phyloP scores from a whole-genome alignment of 306 rosid species.

The Albizia julibrissin region DNA sequence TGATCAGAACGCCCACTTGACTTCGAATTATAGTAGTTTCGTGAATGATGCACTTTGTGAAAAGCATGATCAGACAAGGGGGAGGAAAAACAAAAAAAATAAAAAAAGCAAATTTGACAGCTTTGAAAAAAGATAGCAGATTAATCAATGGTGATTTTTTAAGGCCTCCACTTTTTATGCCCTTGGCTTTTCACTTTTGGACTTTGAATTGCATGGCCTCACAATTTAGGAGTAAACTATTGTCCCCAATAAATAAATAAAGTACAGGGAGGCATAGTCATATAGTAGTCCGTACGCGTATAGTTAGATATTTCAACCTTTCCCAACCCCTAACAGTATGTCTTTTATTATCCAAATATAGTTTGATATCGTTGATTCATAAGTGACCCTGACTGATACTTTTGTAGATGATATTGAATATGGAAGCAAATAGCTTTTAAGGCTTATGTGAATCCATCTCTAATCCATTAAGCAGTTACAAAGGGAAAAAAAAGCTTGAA shows the following conservation, averaged over 20 bases:
- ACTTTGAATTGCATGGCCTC: background rate
- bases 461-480: no score
- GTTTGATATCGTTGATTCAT: no score
- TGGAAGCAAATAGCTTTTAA: no score
- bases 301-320: no score
- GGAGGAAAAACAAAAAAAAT: background rate
- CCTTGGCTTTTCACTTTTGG: background rate
- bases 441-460: no score
- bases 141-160: background rate
- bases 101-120: background rate
- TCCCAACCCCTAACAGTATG: no score
- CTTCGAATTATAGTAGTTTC: background rate
- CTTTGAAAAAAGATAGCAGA: background rate
- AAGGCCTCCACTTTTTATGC: background rate
- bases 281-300: no score
- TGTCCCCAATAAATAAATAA: background rate
- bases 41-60: background rate
- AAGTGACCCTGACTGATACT: no score
- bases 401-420: no score
- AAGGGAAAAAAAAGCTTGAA: no score
- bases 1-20: background rate
- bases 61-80: background rate
- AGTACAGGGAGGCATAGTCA: background rate
- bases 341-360: no score
- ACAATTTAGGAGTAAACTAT: background rate